Conservation (phyloP, 2,329 filamentous ascomycete species). For the Ascochyta koolunga region DNA sequence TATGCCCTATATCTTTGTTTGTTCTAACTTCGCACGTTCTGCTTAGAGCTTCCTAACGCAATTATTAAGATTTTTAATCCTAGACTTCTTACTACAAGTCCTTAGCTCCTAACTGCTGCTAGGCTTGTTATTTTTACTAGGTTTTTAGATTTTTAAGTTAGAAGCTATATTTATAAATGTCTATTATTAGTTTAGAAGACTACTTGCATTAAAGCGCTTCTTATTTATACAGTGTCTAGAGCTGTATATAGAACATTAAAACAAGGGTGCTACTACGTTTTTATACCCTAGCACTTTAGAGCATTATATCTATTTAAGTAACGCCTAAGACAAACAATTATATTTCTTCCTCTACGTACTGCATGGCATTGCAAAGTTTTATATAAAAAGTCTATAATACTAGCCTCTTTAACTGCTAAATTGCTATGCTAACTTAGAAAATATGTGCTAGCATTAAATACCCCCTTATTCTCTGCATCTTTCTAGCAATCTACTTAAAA, state of each 20-base stretch:
- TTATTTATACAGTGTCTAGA: too few relatives aligned
- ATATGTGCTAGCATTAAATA: background rate
- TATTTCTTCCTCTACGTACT: background rate
- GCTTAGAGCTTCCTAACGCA: slow-evolving; percentile 2
- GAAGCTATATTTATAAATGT: too few relatives aligned
- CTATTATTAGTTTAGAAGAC: too few relatives aligned
- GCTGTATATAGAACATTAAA: too few relatives aligned
- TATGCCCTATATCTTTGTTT: too few relatives aligned
- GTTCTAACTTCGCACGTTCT: too few relatives aligned
- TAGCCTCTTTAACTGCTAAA: too few relatives aligned
- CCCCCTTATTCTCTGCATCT: background rate
- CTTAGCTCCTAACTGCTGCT: background rate
- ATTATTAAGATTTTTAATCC: background rate
- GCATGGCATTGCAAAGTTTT: background rate
- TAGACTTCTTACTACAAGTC: background rate
- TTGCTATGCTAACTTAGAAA: background rate
- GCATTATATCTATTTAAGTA: background rate
- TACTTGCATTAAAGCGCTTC: too few relatives aligned
- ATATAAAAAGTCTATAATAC: background rate
- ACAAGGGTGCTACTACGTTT: too few relatives aligned
- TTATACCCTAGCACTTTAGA: background rate
- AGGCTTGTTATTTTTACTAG: background rate
- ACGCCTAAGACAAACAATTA: background rate
- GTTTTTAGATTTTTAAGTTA: too few relatives aligned
- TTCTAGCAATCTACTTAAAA: slow-evolving; percentile 13